Percentiles rank a stretch among this genome's conserved stretches.
These are phyloP conservation scores for Populus alba DNA, from an alignment of 345 rosid genomes.

Conservation along the genomic window DNA sequence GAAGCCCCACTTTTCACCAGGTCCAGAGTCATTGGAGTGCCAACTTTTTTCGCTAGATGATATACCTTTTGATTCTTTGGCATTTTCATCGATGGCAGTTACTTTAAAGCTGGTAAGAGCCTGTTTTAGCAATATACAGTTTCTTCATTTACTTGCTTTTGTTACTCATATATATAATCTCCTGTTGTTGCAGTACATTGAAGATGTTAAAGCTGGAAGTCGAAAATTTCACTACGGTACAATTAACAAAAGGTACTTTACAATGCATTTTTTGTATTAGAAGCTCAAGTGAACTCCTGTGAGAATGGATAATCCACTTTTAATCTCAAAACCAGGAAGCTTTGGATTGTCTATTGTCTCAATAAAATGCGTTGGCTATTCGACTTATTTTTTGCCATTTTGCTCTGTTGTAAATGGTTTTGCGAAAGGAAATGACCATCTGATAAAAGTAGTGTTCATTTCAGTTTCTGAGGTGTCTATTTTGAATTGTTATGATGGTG, in stretches of 20 bases:
- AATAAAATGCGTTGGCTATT: not conserved
- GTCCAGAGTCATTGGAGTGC: slow-evolving; percentile 91
- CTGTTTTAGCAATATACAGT: not conserved
- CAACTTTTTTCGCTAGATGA: slow-evolving; percentile 72
- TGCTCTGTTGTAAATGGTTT: no score
- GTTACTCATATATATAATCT: slow-evolving; percentile 1
- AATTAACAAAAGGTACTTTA: slow-evolving; percentile 71
- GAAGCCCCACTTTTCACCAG: slow-evolving; percentile 76
- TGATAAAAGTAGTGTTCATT: no score
- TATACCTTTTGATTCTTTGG: slow-evolving; percentile 84
- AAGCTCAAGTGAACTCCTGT: not conserved
- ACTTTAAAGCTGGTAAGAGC: slow-evolving; percentile 72
- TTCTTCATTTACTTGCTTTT: not conserved
- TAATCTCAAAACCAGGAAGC: not conserved
- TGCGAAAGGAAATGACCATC: no score
- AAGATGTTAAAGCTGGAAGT: slow-evolving; percentile 67
- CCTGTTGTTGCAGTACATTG: slow-evolving; percentile 56
- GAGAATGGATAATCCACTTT: not conserved
- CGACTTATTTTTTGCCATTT: no score
- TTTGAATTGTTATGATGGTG: not conserved
- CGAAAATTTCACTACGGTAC: slow-evolving; percentile 83
- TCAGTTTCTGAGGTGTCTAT: not conserved
- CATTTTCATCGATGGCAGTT: slow-evolving; percentile 89
- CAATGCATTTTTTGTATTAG: not conserved
- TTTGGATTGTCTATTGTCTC: not conserved